Percentiles rank a stretch among this genome's conserved stretches.
Evolutionary conservation across 768 basidiomycete species (phyloP).

Genomic region (Suillus ampliporus): DNA sequence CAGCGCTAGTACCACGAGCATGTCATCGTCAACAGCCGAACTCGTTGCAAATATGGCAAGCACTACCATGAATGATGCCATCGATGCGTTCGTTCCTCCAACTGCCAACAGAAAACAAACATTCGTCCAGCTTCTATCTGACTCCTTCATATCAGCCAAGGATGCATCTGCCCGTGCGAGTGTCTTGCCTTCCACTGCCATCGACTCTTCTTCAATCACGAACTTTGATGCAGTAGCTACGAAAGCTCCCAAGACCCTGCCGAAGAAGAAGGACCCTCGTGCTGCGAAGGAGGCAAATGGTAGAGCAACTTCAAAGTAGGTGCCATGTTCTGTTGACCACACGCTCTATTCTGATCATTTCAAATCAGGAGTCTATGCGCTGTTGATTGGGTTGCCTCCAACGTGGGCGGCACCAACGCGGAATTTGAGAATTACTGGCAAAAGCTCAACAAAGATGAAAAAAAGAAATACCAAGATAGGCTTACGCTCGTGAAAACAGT

Average conservation of each 20-base stretch:
- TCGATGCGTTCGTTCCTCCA: neutral
- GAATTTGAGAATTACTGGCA: neutral
- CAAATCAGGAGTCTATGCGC: too few species aligned
- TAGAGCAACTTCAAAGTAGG: too few species aligned
- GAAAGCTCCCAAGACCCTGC: too few species aligned
- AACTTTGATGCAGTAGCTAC: neutral
- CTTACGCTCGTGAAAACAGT: neutral
- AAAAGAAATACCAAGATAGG: neutral
- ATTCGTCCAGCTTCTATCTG: neutral
- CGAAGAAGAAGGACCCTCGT: too few species aligned
- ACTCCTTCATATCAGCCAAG: neutral
- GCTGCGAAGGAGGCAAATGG: too few species aligned
- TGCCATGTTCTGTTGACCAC: too few species aligned
- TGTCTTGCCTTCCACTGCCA: neutral
- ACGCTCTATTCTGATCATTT: too few species aligned
- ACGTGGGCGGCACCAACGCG: neutral
- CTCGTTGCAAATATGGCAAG: neutral
- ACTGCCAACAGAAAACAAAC: neutral
- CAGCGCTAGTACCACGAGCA: too few species aligned
- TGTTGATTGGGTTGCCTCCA: too few species aligned
- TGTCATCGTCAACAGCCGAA: neutral
- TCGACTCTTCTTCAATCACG: neutral
- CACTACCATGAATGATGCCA: neutral
- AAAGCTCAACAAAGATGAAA: neutral
- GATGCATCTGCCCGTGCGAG: neutral